Evolutionary conservation across 306 rosid species (phyloP), one percentile per base, ranked within the genome.

Genomic region (Medicago ruthenica): DNA sequence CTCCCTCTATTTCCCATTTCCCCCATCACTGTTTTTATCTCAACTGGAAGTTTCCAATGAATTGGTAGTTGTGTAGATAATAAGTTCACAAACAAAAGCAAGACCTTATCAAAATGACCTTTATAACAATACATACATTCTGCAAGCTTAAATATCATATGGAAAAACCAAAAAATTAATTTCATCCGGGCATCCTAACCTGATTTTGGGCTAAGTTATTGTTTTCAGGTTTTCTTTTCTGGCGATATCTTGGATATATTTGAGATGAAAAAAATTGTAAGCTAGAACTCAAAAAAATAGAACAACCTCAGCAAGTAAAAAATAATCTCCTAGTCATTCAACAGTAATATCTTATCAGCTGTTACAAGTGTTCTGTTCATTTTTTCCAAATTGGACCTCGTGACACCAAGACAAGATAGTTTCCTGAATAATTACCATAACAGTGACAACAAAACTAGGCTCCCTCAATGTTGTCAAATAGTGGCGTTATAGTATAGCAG

Each of bases 331-430:
- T 7, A 22, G 40, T 24, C 68, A 16, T 73, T 66, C 74, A 40
- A 54, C 54, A 9, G 15, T 31, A 41, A 41, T 6, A 79, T 69
- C 13, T 4, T 17, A 66, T 67, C 42, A 16, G 63, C 41, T 18
- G 55, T 39, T 45, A 80, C 22, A 67, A 21, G 41, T 70, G 63
- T 34, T 57, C 10, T 55, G 36, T 40, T 78, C 82, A 70, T 6
- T 16, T 73, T 73, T 39, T 71, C 66, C 16, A 24, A 65, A 54
- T 17, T 41, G 73, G 45, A 63, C 27, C 41, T 65, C 16, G 36
- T 31, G 70, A 24, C 20, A 13, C 45, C 8, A 55, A 74, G 14
- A 4, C 36, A 57, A 57, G 18, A 67, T 20, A 54, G 7, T 34
- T 48, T 67, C 67, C 63, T 18, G 62, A 68, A 12, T n/a, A 41